These are phyloP conservation scores for Ceratocystis papillata DNA, from an alignment of 2,329 filamentous ascomycete species.

Conservation along the genomic window DNA sequence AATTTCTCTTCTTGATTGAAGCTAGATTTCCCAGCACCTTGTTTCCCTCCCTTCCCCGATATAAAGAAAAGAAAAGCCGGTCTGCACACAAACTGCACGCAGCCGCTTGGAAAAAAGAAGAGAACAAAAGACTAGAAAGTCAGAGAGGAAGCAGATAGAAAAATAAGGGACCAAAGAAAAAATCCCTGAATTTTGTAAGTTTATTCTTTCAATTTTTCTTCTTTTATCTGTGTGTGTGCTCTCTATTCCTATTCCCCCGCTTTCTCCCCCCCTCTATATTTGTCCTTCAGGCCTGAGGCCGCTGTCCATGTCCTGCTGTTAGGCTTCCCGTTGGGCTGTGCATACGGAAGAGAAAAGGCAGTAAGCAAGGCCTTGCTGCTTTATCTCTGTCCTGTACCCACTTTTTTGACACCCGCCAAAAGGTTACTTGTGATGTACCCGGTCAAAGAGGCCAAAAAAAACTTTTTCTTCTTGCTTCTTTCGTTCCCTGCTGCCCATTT, in stretches of 20 bases:
- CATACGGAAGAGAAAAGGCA: neutral
- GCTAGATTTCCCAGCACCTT: slow-evolving; percentile 9
- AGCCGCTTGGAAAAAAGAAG: neutral
- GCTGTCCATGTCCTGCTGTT: neutral
- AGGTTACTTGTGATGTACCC: neutral
- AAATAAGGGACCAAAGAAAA: neutral
- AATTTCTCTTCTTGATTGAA: slow-evolving; percentile 21
- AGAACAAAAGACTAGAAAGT: neutral
- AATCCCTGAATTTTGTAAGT: slow-evolving; percentile 10
- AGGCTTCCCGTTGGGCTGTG: neutral
- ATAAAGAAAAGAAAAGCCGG: neutral
- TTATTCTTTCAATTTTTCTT: neutral
- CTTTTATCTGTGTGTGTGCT: neutral
- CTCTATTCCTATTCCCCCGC: no score
- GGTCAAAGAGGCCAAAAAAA: neutral
- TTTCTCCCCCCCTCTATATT: neutral
- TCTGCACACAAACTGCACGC: neutral
- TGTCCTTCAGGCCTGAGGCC: neutral
- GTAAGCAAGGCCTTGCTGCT: slow-evolving; percentile 13
- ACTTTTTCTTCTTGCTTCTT: slow-evolving; percentile 8
- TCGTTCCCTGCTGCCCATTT: neutral
- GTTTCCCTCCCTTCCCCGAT: neutral
- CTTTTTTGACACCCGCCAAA: slow-evolving; percentile 2
- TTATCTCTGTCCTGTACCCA: neutral
- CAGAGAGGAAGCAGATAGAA: no score